Base-by-base conservation (phyloP, 306 rosid genomes). In the Lathyrus sativus region DNA sequence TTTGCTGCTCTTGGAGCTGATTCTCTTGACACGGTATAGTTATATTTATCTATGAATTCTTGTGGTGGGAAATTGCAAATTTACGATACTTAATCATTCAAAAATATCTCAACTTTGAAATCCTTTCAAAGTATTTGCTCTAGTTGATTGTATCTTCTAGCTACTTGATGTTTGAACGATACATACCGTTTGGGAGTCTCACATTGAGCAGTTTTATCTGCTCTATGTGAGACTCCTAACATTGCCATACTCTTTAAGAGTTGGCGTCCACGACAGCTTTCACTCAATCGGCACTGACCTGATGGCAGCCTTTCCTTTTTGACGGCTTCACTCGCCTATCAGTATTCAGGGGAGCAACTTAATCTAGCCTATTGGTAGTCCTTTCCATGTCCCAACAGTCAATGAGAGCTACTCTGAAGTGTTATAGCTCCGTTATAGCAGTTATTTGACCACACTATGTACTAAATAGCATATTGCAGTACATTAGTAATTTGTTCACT, bases 1-100 rank as follows among this genome's bases (percentile, higher is more conserved):
- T 93, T 93, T 77, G 1, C 82, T 48, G 79, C 83, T n/a, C 96
- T 93, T 49, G 99, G 99, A 63, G 97, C 97, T 55, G 97, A 93
- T 79, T 93, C 96, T 72, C 99, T 93, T 17, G 97, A 93, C 82
- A 93, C 96, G 85, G 97, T 93, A 89, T 43, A 29, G 73, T 43
- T 4, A 55, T 38, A n/a, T 57, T 31, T 38, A 62, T 78, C 19
- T 29, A 7, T 28, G 38, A 22, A 38, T 50, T 77, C 4, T 63
- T 50, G 53, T 46, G 65, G 35, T 55, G 50, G 37, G 42, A 39
- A 72, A 31, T 38, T 64, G 55, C 22, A 3, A 4, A 28, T 22
- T 24, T 44, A 1, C 7, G 1, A 22, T 26, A 45, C 42, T 29
- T 53, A 9, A 33, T 31, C 42, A 37, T 72, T 28, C 2, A 8